These are phyloP conservation scores for Torulaspora quercuum DNA, from an alignment of 805 yeast species.

Conservation along the genomic window DNA sequence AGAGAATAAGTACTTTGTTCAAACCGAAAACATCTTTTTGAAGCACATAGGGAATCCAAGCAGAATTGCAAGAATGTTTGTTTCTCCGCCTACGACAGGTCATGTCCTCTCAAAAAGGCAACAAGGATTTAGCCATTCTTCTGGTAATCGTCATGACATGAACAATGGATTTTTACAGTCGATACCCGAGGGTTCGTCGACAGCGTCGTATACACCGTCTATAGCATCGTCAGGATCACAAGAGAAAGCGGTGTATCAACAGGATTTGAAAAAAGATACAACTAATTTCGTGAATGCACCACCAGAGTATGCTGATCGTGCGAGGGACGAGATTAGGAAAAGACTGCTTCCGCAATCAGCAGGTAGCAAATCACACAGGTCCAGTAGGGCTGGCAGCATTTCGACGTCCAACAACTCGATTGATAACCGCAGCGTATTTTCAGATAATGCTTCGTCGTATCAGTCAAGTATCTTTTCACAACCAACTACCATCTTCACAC, in stretches of 20 bases:
- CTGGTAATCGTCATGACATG: conserved; percentile 3
- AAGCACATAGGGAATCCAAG: not conserved
- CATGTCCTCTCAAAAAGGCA: conserved; percentile 22
- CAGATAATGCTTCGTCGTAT: conserved; percentile 25
- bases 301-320: conserved; percentile 36
- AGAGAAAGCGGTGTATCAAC: conserved; percentile 3
- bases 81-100: conserved; percentile 32
- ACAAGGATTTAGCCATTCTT: conserved; percentile 6
- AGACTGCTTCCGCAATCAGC: conserved; percentile 21
- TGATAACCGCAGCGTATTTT: conserved; percentile 20
- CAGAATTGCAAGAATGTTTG: conserved; percentile 24
- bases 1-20: not conserved
- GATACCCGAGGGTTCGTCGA: conserved; percentile 10
- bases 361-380: conserved; percentile 9
- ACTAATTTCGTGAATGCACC: conserved; percentile 36
- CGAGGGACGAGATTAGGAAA: conserved; percentile 36
- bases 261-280: conserved; percentile 12
- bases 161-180: conserved; percentile 11
- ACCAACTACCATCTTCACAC: conserved; percentile 23
- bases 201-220: conserved; percentile 1
- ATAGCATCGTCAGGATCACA: conserved; percentile 7
- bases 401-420: not conserved
- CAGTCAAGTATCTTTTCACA: conserved; percentile 32
- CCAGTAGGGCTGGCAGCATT: conserved; percentile 11
- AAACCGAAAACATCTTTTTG: no score